These are phyloP conservation scores for Neurospora intermedia DNA, from an alignment of 495 filamentous ascomycete species.

Conservation along the genomic window DNA sequence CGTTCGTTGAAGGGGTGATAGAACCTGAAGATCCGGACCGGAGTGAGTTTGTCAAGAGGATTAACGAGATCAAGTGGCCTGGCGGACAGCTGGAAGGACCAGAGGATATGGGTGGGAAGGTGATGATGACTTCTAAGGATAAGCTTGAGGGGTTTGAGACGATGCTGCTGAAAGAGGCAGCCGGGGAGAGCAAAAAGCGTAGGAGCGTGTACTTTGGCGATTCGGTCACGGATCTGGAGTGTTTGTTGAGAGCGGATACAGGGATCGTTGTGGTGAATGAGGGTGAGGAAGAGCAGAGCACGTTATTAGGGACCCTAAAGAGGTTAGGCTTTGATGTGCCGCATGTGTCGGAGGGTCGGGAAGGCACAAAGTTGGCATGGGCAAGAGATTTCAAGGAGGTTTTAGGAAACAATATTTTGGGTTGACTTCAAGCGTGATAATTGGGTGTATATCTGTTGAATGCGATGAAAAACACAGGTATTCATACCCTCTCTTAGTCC, in stretches of 20 bases:
- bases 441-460: background rate
- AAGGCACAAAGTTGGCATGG: constrained; percentile 12
- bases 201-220: constrained; percentile 22
- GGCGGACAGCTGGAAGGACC: constrained; percentile 27
- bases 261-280: constrained; percentile 30
- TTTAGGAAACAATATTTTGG: constrained; percentile 8
- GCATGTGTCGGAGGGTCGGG: constrained; percentile 12
- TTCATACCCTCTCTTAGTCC: background rate
- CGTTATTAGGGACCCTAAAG: constrained; percentile 23
- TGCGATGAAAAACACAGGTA: background rate
- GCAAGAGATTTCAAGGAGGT: constrained; percentile 22
- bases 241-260: constrained; percentile 23
- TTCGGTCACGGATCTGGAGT: constrained; percentile 25
- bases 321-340: constrained; percentile 28
- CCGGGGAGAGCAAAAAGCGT: background rate
- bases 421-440: background rate
- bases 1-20: constrained; percentile 28
- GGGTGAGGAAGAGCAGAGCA: constrained; percentile 13
- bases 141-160: constrained; percentile 14
- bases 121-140: constrained; percentile 15
- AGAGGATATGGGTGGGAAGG: constrained; percentile 12
- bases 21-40: background rate
- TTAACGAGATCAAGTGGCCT: constrained; percentile 22
- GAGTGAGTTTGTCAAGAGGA: background rate
- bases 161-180: background rate